Conservation (phyloP, 2,329 filamentous ascomycete species). For the Dothideomycetes sp. region DNA sequence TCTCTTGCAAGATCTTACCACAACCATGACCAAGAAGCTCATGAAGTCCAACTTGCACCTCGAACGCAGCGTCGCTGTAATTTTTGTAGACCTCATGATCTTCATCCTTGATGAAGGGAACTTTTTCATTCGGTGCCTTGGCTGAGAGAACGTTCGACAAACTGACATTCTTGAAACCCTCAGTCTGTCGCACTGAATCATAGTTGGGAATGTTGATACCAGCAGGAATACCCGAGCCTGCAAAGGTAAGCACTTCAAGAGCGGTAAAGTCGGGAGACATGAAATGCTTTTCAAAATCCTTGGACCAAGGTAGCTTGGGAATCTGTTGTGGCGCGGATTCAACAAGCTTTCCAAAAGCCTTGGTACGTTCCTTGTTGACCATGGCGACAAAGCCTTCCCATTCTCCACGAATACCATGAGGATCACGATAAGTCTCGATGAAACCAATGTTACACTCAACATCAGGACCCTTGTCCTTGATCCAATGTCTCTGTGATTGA, state of each 20-base stretch:
- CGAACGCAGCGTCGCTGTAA: constrained; percentile 79
- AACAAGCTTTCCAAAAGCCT: constrained; percentile 78
- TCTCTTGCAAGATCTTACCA: constrained; percentile 89
- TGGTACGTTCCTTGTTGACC: constrained; percentile 84
- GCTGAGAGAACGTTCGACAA: constrained; percentile 88
- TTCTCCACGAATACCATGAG: constrained; percentile 44
- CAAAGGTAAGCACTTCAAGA: constrained; percentile 80
- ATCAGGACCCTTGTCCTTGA: constrained; percentile 41
- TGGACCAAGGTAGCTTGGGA: constrained; percentile 77
- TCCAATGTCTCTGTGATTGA: constrained; percentile 44
- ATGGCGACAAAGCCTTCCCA: constrained; percentile 48
- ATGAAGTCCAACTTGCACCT: constrained; percentile 92
- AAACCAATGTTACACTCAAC: constrained; percentile 48
- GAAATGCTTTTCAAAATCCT: constrained; percentile 92
- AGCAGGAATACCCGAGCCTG: constrained; percentile 49
- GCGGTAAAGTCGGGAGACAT: constrained; percentile 92
- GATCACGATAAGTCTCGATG: constrained; percentile 47
- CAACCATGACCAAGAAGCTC: constrained; percentile 85
- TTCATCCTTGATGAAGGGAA: constrained; percentile 75
- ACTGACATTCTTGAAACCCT: constrained; percentile 84
- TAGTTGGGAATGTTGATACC: constrained; percentile 45
- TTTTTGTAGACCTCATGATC: constrained; percentile 73
- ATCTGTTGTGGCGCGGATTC: constrained; percentile 73
- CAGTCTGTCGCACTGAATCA: constrained; percentile 61
- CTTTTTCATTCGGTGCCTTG: constrained; percentile 83